Conservation (phyloP, 345 rosid genomes). For the Pugionium dolabratum region DNA sequence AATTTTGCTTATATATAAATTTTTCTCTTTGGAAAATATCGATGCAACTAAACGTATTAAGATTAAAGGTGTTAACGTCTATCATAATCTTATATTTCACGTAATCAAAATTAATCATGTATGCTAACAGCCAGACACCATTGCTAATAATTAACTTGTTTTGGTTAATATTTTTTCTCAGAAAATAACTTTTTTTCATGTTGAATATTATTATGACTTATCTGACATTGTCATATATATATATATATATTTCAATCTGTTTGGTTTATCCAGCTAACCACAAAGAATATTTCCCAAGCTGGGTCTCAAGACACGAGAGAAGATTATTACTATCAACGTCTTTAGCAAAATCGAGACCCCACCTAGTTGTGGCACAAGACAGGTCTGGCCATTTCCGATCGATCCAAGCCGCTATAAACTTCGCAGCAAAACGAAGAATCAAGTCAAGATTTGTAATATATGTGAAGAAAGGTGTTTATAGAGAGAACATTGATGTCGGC, state of each 20-base stretch:
- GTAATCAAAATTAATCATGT: conserved; percentile 19
- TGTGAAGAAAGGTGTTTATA: conserved; percentile 67
- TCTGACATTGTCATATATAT: conserved; percentile 23
- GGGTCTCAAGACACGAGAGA: conserved; percentile 70
- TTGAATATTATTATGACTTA: background rate
- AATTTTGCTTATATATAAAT: background rate
- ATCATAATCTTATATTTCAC: conserved; percentile 1
- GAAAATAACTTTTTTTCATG: background rate
- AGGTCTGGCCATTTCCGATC: conserved; percentile 63
- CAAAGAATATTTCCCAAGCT: conserved; percentile 57
- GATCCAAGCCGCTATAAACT: conserved; percentile 63
- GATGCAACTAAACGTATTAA: background rate
- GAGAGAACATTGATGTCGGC: conserved; percentile 63
- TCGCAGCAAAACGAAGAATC: conserved; percentile 55
- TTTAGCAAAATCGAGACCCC: conserved; percentile 32
- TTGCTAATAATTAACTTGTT: no score
- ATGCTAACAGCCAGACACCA: background rate
- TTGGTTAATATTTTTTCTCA: background rate
- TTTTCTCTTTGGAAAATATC: background rate
- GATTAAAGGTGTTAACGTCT: background rate
- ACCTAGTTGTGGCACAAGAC: conserved; percentile 76
- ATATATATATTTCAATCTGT: background rate
- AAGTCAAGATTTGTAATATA: conserved; percentile 68
- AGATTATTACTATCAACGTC: conserved; percentile 54
- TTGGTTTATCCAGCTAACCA: conserved; percentile 33